phyloP scores from a whole-genome alignment of 1,284 basidiomycete species.

The Moniliella sp. region DNA sequence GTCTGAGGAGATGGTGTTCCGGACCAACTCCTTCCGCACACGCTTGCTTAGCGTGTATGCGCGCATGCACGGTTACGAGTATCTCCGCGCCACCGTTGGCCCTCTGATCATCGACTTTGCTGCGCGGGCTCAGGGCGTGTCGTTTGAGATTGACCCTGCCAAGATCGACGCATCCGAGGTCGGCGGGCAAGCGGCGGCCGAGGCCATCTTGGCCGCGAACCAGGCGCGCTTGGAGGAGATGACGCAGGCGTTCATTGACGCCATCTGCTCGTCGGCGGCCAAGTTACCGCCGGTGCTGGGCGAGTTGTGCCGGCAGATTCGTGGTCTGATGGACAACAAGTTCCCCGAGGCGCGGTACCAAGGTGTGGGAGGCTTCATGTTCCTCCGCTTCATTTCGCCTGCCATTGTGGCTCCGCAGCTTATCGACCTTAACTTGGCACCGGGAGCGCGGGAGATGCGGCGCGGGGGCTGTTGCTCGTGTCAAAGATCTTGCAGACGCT shows the following conservation, averaged over 20 bases:
- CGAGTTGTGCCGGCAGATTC: conserved; percentile 26
- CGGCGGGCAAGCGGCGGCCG: too few species aligned
- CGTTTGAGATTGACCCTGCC: conserved; percentile 24
- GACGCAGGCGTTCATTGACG: conserved; percentile 22
- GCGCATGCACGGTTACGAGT: conserved; percentile 26
- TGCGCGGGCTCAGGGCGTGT: conserved; percentile 16
- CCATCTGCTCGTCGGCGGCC: conserved; percentile 23
- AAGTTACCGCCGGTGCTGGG: conserved; percentile 24
- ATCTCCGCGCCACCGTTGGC: conserved; percentile 20
- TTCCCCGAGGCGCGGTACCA: conserved; percentile 25
- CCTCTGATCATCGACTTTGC: conserved; percentile 23
- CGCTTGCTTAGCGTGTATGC: conserved; percentile 21
- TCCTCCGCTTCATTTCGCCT: conserved; percentile 25
- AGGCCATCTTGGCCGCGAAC: conserved; percentile 15
- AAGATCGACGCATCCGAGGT: conserved; percentile 14
- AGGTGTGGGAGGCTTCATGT: conserved; percentile 25
- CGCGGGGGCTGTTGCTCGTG: conserved; percentile 20
- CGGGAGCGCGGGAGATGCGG: conserved; percentile 14
- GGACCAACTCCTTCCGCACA: conserved; percentile 25
- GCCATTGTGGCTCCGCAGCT: conserved; percentile 23
- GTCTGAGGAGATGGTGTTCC: conserved; percentile 26
- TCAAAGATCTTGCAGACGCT: conserved; percentile 27
- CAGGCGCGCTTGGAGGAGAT: conserved; percentile 21
- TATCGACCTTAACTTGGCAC: conserved; percentile 25
- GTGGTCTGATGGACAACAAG: conserved; percentile 15